Evolutionary conservation across 192 early-diverging fungal genomes (phyloP), one percentile per base, ranked within the genome.

Genomic region (Borealophlyctis nickersoniae): DNA sequence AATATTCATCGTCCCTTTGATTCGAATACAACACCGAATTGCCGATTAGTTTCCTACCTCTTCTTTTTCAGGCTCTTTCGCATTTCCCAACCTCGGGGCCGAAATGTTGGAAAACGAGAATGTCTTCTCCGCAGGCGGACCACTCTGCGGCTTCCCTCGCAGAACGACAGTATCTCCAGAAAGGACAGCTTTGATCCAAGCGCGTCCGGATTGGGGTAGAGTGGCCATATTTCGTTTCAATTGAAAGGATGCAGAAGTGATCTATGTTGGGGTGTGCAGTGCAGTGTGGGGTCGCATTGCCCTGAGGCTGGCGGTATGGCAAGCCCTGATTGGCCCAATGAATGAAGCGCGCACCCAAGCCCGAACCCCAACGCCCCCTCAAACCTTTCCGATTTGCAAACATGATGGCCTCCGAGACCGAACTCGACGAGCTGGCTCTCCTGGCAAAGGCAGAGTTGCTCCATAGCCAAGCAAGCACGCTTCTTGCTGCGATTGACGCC

Each of bases 111-210:
- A 81, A 13, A 97, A 81, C 32, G 88, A 89, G 14, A 99, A 70
- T n/a, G 88, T 78, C 49, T 87, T 84, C 70, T 95, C 95, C 0
- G 89, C 80, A 36, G 95, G 92, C 27, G 95, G 93, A 24, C 89
- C 90, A 58, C 84, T 84, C 28, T 79, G 77, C 30, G 90, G 90
- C 51, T 82, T 88, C 36, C 92, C 92, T 39, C 90, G 86, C 26
- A 99, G 82, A 53, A 96, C 82, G 36, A 99, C 79, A 55, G 90
- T 90, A 82, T 98, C 94, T 55, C 94, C 95, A 9, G 92, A 94
- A 53, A 98, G 79, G 22, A 93, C 90, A 32, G 79, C 87, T 73
- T 98, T 98, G 66, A 95, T 90, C 4, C 86, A 73, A 58, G 90
- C 94, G n/a, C 71, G 65, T 19, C 81, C 83, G 32, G 56, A 49